Percentiles rank a stretch among this genome's conserved stretches.
phyloP scores from a whole-genome alignment of 2,329 filamentous ascomycete species.

The Stachybotrys echinatus region DNA sequence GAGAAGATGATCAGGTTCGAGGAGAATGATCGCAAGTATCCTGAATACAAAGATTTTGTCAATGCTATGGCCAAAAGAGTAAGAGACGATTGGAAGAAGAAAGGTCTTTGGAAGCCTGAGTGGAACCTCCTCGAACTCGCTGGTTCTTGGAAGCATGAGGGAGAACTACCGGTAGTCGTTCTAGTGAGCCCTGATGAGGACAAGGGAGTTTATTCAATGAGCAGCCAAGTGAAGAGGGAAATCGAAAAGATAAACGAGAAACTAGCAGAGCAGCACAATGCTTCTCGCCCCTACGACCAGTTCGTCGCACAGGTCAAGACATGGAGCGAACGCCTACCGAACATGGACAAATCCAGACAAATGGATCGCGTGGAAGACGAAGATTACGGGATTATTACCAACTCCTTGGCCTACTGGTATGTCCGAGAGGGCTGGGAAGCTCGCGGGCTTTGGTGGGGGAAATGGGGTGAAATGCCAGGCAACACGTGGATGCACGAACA shows the following conservation, averaged over 20 bases:
- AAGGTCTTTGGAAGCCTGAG: background rate
- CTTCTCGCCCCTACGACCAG: background rate
- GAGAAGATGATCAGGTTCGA: background rate
- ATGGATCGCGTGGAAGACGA: background rate
- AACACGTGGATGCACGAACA: too few relatives aligned
- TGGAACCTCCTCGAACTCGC: background rate
- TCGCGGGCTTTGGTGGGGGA: background rate
- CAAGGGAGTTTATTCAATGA: background rate
- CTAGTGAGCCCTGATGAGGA: background rate
- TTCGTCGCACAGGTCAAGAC: background rate
- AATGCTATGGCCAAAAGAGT: background rate
- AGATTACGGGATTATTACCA: background rate
- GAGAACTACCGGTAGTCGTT: background rate
- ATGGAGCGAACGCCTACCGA: background rate
- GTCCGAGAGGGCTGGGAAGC: background rate
- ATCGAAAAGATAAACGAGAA: background rate
- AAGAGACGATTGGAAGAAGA: background rate
- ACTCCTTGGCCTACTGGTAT: background rate
- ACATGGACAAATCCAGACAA: background rate
- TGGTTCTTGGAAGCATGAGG: background rate
- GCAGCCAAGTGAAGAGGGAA: background rate
- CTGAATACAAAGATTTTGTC: background rate
- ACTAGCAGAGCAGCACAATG: background rate
- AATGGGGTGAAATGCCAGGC: too few relatives aligned
- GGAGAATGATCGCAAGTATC: background rate